Base-by-base conservation (phyloP, 371 early-diverging fungal species). In the Saksenaea vasiformis region DNA sequence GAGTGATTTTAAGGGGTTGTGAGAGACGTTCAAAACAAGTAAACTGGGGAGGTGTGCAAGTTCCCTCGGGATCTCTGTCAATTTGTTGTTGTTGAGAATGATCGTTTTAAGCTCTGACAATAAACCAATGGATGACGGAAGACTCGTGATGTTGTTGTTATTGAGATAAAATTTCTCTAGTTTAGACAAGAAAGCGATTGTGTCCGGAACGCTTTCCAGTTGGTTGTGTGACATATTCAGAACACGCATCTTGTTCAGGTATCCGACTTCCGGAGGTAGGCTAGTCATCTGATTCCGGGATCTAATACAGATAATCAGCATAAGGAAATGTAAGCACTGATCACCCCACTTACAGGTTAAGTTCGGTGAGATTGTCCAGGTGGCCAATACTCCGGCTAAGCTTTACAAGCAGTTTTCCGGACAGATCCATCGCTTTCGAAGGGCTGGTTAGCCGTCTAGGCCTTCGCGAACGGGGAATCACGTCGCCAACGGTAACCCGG, bases 41-140 rank as follows among this genome's bases (percentile, higher is more conserved):
- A 95, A 78, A 60, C 85, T 83, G 35, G 74, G 78, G 9, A 86
- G 60, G 5, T 76, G 67, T 13, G 78, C 74, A n/a, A 87, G 35
- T 34, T 79, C 84, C 26, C 70, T 70, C 19, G 91, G 90, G 27
- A 91, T 28, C n/a, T 73, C 67, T 5, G 71, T 68, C 19, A 91
- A 56, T 31, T 80, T 75, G 69, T 90, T 90, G 56, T 83, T 66
- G 57, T 77, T 72, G 19, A 83, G 38, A 37, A 86, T 80, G 59
- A 92, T 69, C 38, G 87, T 86, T 26, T 75, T 69, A 22, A 93
- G 64, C 36, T 80, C 77, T 4, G 71, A 69, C 26, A 93, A 64
- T 22, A 79, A 66, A 22, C 90, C 91, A 47, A 93, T 80, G n/a
- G 87, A 87, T 37, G 80, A 78, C 4, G 91, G 91, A 14, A 93